A percentile compares a stretch with the other conserved stretches of the same genome.
These are phyloP conservation scores for Catharanthus roseus DNA, from an alignment of 257 asterid genomes.

Conservation along the genomic window DNA sequence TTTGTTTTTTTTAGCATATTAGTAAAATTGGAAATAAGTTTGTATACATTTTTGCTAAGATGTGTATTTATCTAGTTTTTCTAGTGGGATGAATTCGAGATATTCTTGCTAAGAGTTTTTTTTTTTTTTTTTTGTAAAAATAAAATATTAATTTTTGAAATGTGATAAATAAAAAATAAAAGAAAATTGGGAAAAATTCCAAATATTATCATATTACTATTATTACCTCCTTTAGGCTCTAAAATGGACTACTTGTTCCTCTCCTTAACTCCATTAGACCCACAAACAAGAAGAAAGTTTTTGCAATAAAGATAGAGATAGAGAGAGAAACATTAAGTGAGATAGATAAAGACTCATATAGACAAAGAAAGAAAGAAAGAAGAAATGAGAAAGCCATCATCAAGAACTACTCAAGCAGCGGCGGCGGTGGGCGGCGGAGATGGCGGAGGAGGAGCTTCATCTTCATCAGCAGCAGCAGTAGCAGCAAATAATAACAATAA, in stretches of 20 bases:
- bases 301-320: background rate
- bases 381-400: slow-evolving; percentile 18
- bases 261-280: background rate
- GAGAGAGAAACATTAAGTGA: background rate
- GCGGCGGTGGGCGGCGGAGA: background rate
- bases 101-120: too few relatives aligned
- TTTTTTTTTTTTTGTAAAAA: too few relatives aligned
- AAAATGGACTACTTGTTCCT: background rate
- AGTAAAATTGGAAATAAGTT: too few relatives aligned
- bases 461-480: slow-evolving; percentile 10
- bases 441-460: background rate
- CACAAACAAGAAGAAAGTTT: background rate
- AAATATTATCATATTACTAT: too few relatives aligned
- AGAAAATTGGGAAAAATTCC: too few relatives aligned
- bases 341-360: background rate
- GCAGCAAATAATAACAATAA: too few relatives aligned
- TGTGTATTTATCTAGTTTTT: too few relatives aligned
- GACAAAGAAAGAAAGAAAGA: background rate
- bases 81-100: too few relatives aligned
- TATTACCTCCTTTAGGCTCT: background rate
- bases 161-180: too few relatives aligned
- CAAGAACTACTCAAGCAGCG: background rate
- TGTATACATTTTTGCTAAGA: too few relatives aligned
- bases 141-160: too few relatives aligned
- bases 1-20: too few relatives aligned